phyloP scores from a whole-genome alignment of 805 yeast genomes.

The Ogataea haglerorum region DNA sequence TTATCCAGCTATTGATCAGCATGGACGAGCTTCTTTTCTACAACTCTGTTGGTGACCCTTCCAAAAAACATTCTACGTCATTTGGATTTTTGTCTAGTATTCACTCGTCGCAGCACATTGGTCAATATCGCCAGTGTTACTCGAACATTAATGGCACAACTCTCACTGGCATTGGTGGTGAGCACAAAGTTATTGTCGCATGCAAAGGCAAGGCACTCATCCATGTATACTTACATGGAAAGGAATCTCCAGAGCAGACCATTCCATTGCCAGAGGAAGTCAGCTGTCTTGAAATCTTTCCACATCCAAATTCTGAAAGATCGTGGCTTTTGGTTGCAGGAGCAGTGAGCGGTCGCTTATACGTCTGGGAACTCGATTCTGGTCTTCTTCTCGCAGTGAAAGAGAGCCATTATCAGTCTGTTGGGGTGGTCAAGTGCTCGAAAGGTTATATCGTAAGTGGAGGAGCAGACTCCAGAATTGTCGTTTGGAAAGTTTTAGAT shows the following conservation, averaged over 20 bases:
- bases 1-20: neutral
- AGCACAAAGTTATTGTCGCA: conserved; percentile 58
- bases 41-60: conserved; percentile 42
- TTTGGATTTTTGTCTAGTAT: conserved; percentile 40
- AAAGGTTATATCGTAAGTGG: conserved; percentile 71
- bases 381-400: conserved; percentile 70
- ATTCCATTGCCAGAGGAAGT: conserved; percentile 83
- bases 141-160: conserved; percentile 44
- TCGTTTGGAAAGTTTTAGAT: conserved; percentile 70
- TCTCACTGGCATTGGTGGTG: conserved; percentile 43
- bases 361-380: conserved; percentile 80
- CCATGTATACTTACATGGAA: conserved; percentile 67
- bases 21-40: conserved; percentile 55
- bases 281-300: conserved; percentile 48
- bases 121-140: conserved; percentile 52
- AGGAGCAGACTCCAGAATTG: conserved; percentile 77
- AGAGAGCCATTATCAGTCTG: conserved; percentile 81
- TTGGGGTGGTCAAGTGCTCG: conserved; percentile 54
- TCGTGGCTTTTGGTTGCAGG: conserved; percentile 69
- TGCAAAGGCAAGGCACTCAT: conserved; percentile 70
- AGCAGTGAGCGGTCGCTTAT: conserved; percentile 68
- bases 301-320: conserved; percentile 27
- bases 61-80: conserved; percentile 34
- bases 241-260: conserved; percentile 70
- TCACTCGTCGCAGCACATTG: conserved; percentile 45